Base-by-base conservation (phyloP, 2,329 filamentous ascomycete genomes). In the Aureobasidium sp. region DNA sequence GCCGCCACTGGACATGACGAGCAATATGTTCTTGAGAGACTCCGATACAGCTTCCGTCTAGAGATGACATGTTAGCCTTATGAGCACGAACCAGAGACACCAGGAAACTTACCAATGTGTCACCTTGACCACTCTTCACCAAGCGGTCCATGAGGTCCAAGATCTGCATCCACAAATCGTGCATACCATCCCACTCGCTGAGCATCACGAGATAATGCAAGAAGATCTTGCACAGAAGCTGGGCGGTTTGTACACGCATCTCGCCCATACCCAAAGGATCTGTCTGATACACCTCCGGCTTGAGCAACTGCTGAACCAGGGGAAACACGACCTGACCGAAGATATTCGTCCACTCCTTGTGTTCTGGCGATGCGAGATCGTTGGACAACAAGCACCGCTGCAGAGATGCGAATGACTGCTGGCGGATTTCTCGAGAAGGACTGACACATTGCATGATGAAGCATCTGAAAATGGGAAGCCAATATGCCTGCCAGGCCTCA, bases 31-130 rank as follows among this genome's bases (percentile, higher is more conserved):
- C 77, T 99, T 99, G 62, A 99, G 78, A 66, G 91, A 94, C 75
- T 99, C 94, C 0, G 90, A 89, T 2, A 97, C 91, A 13, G 94
- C 93, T 78, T 99, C 94, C 75, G 96, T 91, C 86, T 96, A 68
- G 64, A 68, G 7, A 68, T 4, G n/a, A 3, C 34, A 51, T 47
- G n/a, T 61, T 36, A 62, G 55, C 34, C 13, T 13, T 2, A 2
- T 4, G 16, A 7, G 25, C 29, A 29, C 25, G 37, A 2, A 30
- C 10, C 1, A 13, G 3, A 11, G 0, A n/a, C 14, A 42, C 36
- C 14, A 42, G 5, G 16, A 9, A 37, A 62, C 61, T 59, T 54
- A 62, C 61, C 61, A 62, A 25, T 37, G 60, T 68, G 42, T 71
- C 91, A 29, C 90, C 90, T 73, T 96, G 91, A 0, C 93, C 93